These are phyloP conservation scores for Kodamaea plutei DNA, from an alignment of 1,139 yeast genomes.

Conservation along the genomic window DNA sequence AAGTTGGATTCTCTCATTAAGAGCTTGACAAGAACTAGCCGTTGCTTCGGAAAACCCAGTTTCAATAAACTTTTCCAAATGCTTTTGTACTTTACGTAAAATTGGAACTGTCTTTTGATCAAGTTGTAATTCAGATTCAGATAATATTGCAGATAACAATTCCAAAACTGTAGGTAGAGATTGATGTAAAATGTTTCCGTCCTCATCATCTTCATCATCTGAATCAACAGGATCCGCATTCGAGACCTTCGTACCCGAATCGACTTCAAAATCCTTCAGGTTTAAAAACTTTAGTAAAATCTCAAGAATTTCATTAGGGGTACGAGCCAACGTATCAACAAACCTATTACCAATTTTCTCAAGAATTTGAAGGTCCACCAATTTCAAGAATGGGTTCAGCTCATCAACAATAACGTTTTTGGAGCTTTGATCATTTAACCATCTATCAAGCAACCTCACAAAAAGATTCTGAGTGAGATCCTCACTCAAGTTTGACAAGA, in stretches of 20 bases:
- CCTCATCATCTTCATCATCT: conserved; percentile 20
- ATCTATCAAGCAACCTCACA: conserved; percentile 49
- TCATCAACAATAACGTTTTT: conserved; percentile 21
- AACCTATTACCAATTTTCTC: conserved; percentile 61
- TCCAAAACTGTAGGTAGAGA: conserved; percentile 42
- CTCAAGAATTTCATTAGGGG: conserved; percentile 56
- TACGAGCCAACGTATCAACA: conserved; percentile 56
- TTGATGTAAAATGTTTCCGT: conserved; percentile 14
- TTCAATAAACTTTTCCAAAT: conserved; percentile 19
- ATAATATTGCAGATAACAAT: conserved; percentile 49
- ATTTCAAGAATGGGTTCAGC: conserved; percentile 50
- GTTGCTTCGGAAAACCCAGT: conserved; percentile 7
- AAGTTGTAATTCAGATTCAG: conserved; percentile 36
- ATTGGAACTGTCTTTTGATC: conserved; percentile 18
- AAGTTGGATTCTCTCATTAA: conserved; percentile 26
- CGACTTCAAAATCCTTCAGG: conserved; percentile 22
- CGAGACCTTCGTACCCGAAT: conserved; percentile 34
- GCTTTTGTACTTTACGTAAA: conserved; percentile 25
- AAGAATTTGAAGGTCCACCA: conserved; percentile 61
- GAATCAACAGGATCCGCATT: conserved; percentile 42
- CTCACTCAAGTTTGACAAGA: conserved; percentile 50
- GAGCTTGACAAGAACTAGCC: conserved; percentile 21
- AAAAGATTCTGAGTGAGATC: conserved; percentile 47
- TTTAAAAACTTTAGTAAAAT: conserved; percentile 50
- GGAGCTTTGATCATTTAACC: conserved; percentile 38